Conservation (phyloP, 768 basidiomycete species). For the Mycena filopes region DNA sequence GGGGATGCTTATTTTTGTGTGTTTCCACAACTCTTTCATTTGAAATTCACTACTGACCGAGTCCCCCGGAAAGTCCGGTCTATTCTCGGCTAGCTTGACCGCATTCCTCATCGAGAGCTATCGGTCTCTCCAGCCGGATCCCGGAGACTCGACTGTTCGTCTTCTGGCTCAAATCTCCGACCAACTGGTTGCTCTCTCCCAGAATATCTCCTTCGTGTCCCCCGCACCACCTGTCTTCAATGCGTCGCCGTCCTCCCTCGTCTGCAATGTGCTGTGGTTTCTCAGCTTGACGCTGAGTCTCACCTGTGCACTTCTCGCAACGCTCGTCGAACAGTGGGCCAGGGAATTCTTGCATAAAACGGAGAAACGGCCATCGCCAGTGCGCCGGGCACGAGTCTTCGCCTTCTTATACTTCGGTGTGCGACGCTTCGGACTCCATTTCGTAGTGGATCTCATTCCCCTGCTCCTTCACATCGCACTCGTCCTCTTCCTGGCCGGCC, state of each 20-base stretch:
- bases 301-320: conserved; percentile 19
- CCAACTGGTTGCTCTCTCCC: no score
- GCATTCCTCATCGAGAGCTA: conserved; percentile 26
- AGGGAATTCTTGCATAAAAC: conserved; percentile 16
- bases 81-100: conserved; percentile 25
- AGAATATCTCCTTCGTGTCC: neutral
- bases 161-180: no score
- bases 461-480: no score
- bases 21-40: no score
- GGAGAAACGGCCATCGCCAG: neutral
- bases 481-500: no score
- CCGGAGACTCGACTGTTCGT: no score
- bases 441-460: conserved; percentile 18
- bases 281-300: conserved; percentile 17
- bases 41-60: neutral
- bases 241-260: neutral
- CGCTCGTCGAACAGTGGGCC: conserved; percentile 24
- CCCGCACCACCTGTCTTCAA: neutral
- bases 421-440: conserved; percentile 16
- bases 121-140: conserved; percentile 1
- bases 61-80: neutral
- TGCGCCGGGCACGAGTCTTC: no score
- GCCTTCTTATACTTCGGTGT: conserved; percentile 16
- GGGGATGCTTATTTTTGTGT: no score
- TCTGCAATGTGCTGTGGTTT: conserved; percentile 18